A percentile compares a stretch with the other conserved stretches of the same genome.
phyloP scores from a whole-genome alignment of 768 basidiomycete species.

The Boletellus ananiceps region DNA sequence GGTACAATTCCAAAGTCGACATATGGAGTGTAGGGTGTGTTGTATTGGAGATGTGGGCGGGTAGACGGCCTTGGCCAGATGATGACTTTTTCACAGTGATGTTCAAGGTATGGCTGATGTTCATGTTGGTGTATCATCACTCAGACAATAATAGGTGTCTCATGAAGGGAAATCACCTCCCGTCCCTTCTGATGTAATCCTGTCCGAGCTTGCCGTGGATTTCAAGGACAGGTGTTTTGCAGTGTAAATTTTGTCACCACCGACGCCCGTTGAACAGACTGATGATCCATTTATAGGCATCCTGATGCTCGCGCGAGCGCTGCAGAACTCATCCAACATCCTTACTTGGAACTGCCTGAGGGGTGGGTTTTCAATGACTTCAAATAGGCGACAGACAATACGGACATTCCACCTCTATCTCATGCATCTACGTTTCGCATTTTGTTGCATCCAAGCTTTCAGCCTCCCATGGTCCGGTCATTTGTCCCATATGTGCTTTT shows the following conservation, averaged over 20 bases:
- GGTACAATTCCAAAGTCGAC: slow-evolving; percentile 95
- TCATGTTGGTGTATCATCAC: background rate
- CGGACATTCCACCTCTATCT: slow-evolving; percentile 18
- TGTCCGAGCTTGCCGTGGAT: slow-evolving; percentile 75
- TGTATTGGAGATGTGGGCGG: slow-evolving; percentile 98
- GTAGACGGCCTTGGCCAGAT: slow-evolving; percentile 90
- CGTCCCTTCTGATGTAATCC: slow-evolving; percentile 74
- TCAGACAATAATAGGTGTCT: slow-evolving; percentile 56
- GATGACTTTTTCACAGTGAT: slow-evolving; percentile 90
- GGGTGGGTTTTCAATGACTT: slow-evolving; percentile 72
- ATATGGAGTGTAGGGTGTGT: slow-evolving; percentile 99
- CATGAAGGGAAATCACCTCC: slow-evolving; percentile 84
- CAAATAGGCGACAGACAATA: slow-evolving; percentile 20
- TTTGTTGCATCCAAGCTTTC: slow-evolving; percentile 19
- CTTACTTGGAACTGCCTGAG: slow-evolving; percentile 66
- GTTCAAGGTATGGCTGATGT: slow-evolving; percentile 65
- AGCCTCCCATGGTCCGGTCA: slow-evolving; percentile 12
- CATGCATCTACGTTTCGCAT: slow-evolving; percentile 25
- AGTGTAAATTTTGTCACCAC: slow-evolving; percentile 49
- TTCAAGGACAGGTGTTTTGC: slow-evolving; percentile 89
- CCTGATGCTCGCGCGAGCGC: slow-evolving; percentile 81
- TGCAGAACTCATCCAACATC: slow-evolving; percentile 72
- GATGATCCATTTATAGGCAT: slow-evolving; percentile 43
- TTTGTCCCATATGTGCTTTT: slow-evolving; percentile 30
- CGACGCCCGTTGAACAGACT: background rate